phyloP scores from a whole-genome alignment of 2,329 filamentous ascomycete genomes.

The Ilyonectria sp. region DNA sequence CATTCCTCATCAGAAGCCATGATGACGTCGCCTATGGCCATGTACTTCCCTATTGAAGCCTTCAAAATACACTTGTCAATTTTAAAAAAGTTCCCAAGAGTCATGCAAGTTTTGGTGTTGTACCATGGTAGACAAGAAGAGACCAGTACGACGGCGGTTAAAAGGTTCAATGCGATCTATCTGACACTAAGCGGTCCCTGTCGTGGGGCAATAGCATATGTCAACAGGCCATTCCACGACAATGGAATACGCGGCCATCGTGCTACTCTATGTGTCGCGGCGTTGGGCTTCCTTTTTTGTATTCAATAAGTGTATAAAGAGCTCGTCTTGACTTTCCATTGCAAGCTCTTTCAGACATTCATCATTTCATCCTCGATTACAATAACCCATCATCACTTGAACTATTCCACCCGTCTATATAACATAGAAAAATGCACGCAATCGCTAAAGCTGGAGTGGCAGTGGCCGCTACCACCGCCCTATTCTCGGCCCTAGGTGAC shows the following conservation, averaged over 20 bases:
- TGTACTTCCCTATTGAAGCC: too few relatives aligned
- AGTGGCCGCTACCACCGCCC: slow-evolving; percentile 16
- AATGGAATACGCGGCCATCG: slow-evolving; percentile 22
- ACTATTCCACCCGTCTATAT: not conserved
- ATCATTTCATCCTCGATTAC: not conserved
- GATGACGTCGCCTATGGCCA: too few relatives aligned
- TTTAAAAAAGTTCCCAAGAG: too few relatives aligned
- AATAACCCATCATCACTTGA: not conserved
- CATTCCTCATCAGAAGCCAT: too few relatives aligned
- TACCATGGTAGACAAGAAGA: too few relatives aligned
- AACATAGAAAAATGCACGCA: slow-evolving; percentile 18
- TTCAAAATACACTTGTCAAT: too few relatives aligned
- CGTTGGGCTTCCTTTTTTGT: not conserved
- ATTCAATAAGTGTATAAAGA: not conserved
- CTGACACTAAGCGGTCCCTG: slow-evolving; percentile 16
- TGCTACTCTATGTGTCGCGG: not conserved
- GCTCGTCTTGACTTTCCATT: not conserved
- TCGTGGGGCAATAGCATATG: slow-evolving; percentile 14
- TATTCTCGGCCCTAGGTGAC: slow-evolving; percentile 10
- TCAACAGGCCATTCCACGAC: slow-evolving; percentile 24
- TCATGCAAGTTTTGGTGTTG: too few relatives aligned
- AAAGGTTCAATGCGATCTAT: not conserved
- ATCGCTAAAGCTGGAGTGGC: slow-evolving; percentile 20
- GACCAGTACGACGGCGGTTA: too few relatives aligned
- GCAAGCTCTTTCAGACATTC: not conserved